Conservation (phyloP, 352 stramenopile species). For the Pythium aphanidermatum region DNA sequence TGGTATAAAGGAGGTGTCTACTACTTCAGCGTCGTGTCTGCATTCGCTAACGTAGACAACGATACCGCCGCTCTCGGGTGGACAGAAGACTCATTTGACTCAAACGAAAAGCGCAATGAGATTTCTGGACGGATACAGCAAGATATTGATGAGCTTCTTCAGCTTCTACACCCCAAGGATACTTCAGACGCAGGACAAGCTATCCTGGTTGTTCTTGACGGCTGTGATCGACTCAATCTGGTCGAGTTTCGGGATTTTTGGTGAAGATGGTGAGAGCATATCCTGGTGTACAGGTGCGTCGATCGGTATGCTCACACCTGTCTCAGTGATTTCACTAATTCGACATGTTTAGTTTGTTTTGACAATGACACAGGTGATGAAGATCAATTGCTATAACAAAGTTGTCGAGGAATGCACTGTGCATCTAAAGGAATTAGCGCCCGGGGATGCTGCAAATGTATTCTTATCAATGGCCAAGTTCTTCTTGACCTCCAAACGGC, state of each 20-base stretch:
- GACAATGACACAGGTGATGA: conserved; percentile 13
- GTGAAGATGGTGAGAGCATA: conserved; percentile 31
- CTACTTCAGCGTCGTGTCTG: conserved; percentile 41
- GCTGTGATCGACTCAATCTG: conserved; percentile 41
- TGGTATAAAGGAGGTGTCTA: conserved; percentile 50
- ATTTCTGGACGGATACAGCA: conserved; percentile 6
- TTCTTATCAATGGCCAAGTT: conserved; percentile 39
- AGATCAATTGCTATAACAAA: conserved; percentile 11
- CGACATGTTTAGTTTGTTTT: conserved; percentile 14
- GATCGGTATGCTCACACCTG: too few relatives aligned
- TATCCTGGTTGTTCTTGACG: conserved; percentile 50
- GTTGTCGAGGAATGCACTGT: conserved; percentile 17
- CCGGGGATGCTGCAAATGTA: conserved; percentile 35
- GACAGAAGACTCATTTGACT: conserved; percentile 3
- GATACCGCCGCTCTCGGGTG: conserved; percentile 7
- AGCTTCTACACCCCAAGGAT: conserved; percentile 6
- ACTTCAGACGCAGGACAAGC: not conserved
- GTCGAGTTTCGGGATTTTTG: conserved; percentile 37
- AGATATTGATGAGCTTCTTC: conserved; percentile 9
- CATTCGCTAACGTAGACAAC: conserved; percentile 7
- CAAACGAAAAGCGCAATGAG: conserved; percentile 11
- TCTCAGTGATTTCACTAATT: too few relatives aligned
- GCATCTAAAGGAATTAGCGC: conserved; percentile 28
- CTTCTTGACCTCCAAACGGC: conserved; percentile 28
- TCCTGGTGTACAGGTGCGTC: conserved; percentile 35